Base-by-base conservation (phyloP, 192 early-diverging fungal genomes). In the Phycomyces blakesleeanus region DNA sequence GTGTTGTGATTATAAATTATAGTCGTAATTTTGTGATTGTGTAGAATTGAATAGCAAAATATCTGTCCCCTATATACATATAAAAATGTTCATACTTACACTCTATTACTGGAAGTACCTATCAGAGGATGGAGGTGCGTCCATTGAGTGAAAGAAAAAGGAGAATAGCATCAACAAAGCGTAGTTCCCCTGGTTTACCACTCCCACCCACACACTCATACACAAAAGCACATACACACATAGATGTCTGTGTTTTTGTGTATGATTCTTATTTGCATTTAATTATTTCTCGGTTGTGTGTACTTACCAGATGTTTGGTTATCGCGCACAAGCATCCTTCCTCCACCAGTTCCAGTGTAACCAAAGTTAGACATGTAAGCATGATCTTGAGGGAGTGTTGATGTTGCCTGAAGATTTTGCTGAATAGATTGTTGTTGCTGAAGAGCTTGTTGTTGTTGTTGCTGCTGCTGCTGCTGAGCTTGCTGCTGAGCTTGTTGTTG, bases 71-170 rank as follows among this genome's bases (percentile, higher is more conserved):
- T n/a, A n/a, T 25, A 59, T 26, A 22, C 8, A 59, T 5, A 15
- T 18, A 27, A 18, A 37, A 12, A 15, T 21, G 37, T 34, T 11
- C 12, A 51, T 34, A 61, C 59, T 61, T 64, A 64, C 63, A 64
- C 54, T 64, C 63, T 64, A 49, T 42, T 47, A n/a, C 63, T 64
- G 22, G 63, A 56, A 21, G 63, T 49, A 29, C 63, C 63, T 56
- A 44, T 56, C n/a, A 37, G 62, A 40, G 62, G 21, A 37, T 61
- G 59, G 29, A 63, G 50, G 44, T 53, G 26, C 38, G 52, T 55
- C 34, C 52, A 40, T 63, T 63, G 29, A 34, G 29, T 34, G 29
- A 34, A 34, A 34, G 44, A 21, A 58, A 34, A 55, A 47, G 59
- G 26, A 59, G 40, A 52, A 64, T 22, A 20, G 63, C 37, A 57